These are phyloP conservation scores for Protea cynaroides DNA, from an alignment of 164 flowering plant genomes.

Conservation along the genomic window DNA sequence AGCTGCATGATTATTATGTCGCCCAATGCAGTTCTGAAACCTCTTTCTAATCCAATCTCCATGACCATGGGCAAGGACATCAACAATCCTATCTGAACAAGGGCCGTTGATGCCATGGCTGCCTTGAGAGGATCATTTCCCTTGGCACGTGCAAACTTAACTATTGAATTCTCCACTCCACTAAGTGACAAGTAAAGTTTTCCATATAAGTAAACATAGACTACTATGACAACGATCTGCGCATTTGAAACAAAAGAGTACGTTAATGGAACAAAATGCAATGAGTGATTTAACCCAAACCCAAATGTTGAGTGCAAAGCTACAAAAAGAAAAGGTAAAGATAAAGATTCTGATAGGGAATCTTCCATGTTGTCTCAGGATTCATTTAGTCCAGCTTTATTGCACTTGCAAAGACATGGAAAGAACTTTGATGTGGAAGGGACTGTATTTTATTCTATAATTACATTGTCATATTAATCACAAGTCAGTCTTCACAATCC, in stretches of 20 bases:
- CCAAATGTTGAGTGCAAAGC: no score
- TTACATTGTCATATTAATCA: no score
- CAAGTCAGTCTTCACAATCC: no score
- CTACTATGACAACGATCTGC: conserved; percentile 79
- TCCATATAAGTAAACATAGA: conserved; percentile 85
- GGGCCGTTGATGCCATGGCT: conserved; percentile 89
- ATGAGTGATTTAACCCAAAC: not conserved
- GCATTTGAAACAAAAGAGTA: conserved; percentile 8
- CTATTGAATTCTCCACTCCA: conserved; percentile 77
- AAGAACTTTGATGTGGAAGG: not conserved
- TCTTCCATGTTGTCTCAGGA: no score
- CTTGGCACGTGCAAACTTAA: conserved; percentile 47
- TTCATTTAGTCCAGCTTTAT: not conserved
- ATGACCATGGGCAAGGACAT: conserved; percentile 92
- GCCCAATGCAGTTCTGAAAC: conserved; percentile 79
- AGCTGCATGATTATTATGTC: conserved; percentile 93
- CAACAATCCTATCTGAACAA: conserved; percentile 83
- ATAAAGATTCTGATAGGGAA: no score
- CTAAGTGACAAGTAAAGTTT: conserved; percentile 76
- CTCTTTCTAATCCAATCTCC: conserved; percentile 96
- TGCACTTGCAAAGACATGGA: not conserved
- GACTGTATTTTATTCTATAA: no score
- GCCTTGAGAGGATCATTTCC: conserved; percentile 60
- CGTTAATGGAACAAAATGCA: conserved; percentile 7
- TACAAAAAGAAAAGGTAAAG: no score